Evolutionary conservation across 2,329 filamentous ascomycete genomes (phyloP).

Genomic region (Rhytidhysteron rufulum): DNA sequence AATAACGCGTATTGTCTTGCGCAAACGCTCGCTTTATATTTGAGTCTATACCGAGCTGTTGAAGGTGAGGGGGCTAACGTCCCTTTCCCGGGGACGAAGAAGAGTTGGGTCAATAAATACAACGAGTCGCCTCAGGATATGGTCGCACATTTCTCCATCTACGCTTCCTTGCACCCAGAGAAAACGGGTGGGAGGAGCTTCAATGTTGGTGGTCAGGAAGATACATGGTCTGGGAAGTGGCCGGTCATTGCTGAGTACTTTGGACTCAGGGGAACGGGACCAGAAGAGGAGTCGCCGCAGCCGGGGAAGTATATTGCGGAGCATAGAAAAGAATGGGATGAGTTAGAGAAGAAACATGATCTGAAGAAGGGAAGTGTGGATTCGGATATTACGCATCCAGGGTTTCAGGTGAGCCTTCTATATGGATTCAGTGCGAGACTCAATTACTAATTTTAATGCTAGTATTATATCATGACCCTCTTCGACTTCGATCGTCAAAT

Average conservation of each 20-base stretch:
- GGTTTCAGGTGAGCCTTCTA: slow-evolving; percentile 24
- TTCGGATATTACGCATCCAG: slow-evolving; percentile 40
- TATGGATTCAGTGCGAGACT: background rate
- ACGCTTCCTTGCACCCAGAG: slow-evolving; percentile 40
- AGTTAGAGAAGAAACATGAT: slow-evolving; percentile 21
- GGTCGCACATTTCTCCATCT: slow-evolving; percentile 41
- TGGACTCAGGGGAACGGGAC: slow-evolving; percentile 39
- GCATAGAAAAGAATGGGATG: slow-evolving; percentile 25
- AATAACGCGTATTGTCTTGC: slow-evolving; percentile 38
- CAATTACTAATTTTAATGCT: background rate
- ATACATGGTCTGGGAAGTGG: slow-evolving; percentile 44
- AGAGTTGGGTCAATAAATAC: slow-evolving; percentile 36
- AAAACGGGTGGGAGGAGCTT: slow-evolving; percentile 37
- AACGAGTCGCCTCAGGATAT: slow-evolving; percentile 41
- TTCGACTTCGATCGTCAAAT: slow-evolving; percentile 48
- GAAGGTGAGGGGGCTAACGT: slow-evolving; percentile 37
- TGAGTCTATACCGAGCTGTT: slow-evolving; percentile 33
- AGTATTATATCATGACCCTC: slow-evolving; percentile 34
- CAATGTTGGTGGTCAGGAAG: slow-evolving; percentile 41
- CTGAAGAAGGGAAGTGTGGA: slow-evolving; percentile 39
- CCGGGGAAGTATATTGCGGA: slow-evolving; percentile 24
- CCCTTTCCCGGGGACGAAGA: slow-evolving; percentile 37
- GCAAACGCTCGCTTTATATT: slow-evolving; percentile 35
- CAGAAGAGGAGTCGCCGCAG: slow-evolving; percentile 22
- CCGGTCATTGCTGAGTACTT: slow-evolving; percentile 46